Percentiles rank a stretch among this genome's conserved stretches.
phyloP scores from a whole-genome alignment of 345 rosid species.

The Acer negundo region DNA sequence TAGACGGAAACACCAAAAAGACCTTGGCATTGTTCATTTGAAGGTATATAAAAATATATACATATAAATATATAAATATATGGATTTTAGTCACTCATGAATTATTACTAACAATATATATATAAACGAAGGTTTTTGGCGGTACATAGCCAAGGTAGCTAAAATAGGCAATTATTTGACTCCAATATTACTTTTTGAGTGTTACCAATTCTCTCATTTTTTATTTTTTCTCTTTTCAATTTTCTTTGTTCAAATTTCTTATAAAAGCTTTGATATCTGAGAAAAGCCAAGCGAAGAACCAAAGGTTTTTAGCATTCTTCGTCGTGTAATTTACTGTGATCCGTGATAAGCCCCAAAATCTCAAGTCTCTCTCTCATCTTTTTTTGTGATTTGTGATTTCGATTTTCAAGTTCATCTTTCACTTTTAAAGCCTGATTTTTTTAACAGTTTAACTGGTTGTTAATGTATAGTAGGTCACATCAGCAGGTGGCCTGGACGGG shows the following conservation, averaged over 20 bases:
- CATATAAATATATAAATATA: not conserved
- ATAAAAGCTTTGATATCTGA: conserved; percentile 41
- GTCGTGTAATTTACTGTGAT: conserved; percentile 29
- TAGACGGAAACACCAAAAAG: conserved; percentile 61
- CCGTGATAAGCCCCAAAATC: not conserved
- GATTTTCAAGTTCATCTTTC: conserved; percentile 17
- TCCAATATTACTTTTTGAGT: conserved; percentile 24
- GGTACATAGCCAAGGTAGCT: conserved; percentile 23
- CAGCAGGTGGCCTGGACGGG: conserved; percentile 69
- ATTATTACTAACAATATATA: not conserved
- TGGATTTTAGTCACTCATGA: not conserved
- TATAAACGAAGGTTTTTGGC: conserved; percentile 20
- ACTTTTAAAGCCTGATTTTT: conserved; percentile 22
- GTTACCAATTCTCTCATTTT: conserved; percentile 28
- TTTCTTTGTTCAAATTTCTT: conserved; percentile 15
- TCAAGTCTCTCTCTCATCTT: conserved; percentile 15
- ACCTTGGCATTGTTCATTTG: conserved; percentile 80
- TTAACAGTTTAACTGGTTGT: conserved; percentile 74
- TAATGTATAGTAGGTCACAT: conserved; percentile 94
- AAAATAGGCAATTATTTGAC: conserved; percentile 25
- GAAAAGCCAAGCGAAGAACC: conserved; percentile 28
- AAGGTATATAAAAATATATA: conserved; percentile 46
- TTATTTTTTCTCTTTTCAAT: conserved; percentile 6
- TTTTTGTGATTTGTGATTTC: conserved; percentile 22
- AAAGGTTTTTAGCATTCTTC: conserved; percentile 38